A percentile compares a stretch with the other conserved stretches of the same genome.
Conservation (phyloP, 2,329 filamentous ascomycete species). For the Cercospora sp. region DNA sequence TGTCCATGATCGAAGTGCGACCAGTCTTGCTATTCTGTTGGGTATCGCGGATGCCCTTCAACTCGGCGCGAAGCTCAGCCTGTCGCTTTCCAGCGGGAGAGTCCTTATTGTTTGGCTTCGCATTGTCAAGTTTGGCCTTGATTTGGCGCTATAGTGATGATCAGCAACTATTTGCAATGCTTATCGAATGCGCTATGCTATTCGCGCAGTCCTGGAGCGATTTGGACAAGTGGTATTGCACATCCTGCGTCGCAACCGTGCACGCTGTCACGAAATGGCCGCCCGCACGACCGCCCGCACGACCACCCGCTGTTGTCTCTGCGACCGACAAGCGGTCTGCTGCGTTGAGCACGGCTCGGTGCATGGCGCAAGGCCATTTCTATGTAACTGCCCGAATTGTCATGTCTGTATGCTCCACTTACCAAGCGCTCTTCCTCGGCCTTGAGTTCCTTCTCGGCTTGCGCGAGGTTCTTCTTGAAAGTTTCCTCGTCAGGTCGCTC, state of each 20-base stretch:
- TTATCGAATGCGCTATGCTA: background rate
- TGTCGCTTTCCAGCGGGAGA: slow-evolving; percentile 79
- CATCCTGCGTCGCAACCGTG: background rate
- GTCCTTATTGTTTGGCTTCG: slow-evolving; percentile 78
- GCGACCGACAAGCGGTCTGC: slow-evolving; percentile 4
- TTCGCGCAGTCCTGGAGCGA: background rate
- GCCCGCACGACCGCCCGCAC: background rate
- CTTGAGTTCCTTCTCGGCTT: slow-evolving; percentile 84
- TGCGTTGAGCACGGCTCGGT: background rate
- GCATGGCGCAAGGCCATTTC: background rate
- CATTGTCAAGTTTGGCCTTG: slow-evolving; percentile 84
- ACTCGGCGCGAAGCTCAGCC: slow-evolving; percentile 78
- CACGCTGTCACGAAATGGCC: background rate
- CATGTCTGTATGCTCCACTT: slow-evolving; percentile 19
- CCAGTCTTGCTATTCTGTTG: slow-evolving; percentile 85
- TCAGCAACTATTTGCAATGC: slow-evolving; percentile 15
- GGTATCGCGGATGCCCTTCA: slow-evolving; percentile 80
- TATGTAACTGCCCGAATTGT: background rate
- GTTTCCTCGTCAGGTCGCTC: slow-evolving; percentile 83
- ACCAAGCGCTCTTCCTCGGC: slow-evolving; percentile 65
- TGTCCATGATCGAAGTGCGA: slow-evolving; percentile 75
- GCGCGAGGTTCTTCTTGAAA: slow-evolving; percentile 76
- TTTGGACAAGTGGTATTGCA: background rate
- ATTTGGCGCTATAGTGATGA: slow-evolving; percentile 66
- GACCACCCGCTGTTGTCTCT: background rate